Evolutionary conservation across 129 eudicot species (phyloP), one percentile per base, ranked within the genome.

Genomic region (Flaveria robusta): DNA sequence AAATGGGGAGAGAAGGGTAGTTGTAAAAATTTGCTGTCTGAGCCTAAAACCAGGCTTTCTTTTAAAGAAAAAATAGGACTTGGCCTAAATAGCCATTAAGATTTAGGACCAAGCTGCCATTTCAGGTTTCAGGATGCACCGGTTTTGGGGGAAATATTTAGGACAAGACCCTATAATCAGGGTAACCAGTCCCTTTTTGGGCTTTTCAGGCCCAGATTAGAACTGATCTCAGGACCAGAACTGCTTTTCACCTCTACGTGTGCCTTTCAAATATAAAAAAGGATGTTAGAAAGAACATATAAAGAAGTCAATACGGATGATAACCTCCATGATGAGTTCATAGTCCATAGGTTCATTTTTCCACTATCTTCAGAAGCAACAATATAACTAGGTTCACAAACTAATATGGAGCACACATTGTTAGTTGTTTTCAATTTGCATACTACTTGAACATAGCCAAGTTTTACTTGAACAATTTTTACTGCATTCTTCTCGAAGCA

Each of bases 301-400:
- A 67, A 67, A 34, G 45, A 67, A 55, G 68, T 77, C 56, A 66
- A 66, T 51, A 54, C 18, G 8, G 39, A 54, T 27, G 43, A 70
- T 75, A 71, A 94, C 98, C 96, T 94, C 99, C 99, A 94, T 54
- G 77, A 73, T 79, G 97, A 79, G 86, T 89, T 87, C 99, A 94
- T 94, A 71, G 84, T 77, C 99, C 99, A 94, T 64, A 94, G 79
- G 85, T 91, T 83, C 71, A 94, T 68, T 81, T 75, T 89, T 72
- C 91, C 97, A 86, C 84, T 84, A 78, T 86, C 93, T 80, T 88
- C 99, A 75, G 89, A 81, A 58, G 87, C 99, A 77, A 94, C 75
- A 77, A 94, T 87, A 77, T 76, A 80, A 77, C 67, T 79, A 75
- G 96, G 96, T 76, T 86, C 92, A 87, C 93, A 91, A 62, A 91